Conservation (phyloP, 306 rosid genomes). For the Lithocarpus polystachyus region DNA sequence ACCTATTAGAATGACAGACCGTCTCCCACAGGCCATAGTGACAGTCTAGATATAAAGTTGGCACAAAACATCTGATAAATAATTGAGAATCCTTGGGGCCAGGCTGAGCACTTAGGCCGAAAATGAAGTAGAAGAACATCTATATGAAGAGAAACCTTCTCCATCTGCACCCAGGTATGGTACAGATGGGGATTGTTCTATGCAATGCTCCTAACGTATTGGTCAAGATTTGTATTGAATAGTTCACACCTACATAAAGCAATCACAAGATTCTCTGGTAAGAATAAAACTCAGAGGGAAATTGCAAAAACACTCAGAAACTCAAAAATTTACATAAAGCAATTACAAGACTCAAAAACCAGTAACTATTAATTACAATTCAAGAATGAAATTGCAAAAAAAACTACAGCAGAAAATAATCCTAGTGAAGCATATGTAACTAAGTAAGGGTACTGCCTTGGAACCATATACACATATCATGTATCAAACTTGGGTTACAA, state of each 20-base stretch:
- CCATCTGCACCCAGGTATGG: too few relatives aligned
- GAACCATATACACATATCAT: too few relatives aligned
- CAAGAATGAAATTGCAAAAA: too few relatives aligned
- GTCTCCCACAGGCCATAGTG: background rate
- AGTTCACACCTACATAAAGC: constrained; percentile 64
- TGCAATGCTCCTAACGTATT: constrained; percentile 80
- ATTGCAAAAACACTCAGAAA: background rate
- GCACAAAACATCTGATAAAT: background rate
- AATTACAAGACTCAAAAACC: constrained; percentile 7
- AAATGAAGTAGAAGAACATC: background rate
- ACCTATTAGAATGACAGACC: background rate
- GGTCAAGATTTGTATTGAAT: constrained; percentile 86
- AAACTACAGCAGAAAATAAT: background rate
- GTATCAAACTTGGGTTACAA: too few relatives aligned
- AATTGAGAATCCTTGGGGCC: background rate
- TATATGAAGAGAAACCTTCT: background rate
- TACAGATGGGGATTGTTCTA: constrained; percentile 29
- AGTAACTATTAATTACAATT: background rate
- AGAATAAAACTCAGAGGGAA: background rate
- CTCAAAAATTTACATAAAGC: constrained; percentile 19
- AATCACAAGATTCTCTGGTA: constrained; percentile 9
- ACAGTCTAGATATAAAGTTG: background rate
- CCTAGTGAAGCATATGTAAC: background rate
- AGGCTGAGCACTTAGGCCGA: background rate
- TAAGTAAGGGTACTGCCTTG: background rate